Percentiles rank a stretch among this genome's conserved stretches.
Conservation (phyloP, 139 green algal species). For the Ettlia oleoabundans region DNA sequence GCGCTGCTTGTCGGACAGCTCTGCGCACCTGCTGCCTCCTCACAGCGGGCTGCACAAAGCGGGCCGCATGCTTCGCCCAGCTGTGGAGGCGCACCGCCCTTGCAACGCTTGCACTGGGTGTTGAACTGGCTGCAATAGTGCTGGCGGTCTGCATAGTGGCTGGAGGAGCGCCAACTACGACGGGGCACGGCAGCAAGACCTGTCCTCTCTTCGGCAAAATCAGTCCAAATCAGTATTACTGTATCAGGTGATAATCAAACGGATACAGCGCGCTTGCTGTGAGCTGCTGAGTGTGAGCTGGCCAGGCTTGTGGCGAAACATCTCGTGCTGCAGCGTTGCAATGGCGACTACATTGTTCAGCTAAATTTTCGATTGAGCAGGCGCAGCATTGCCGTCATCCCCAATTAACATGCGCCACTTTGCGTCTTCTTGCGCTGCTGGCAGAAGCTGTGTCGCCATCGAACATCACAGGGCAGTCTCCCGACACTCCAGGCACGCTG, state of each 20-base stretch:
- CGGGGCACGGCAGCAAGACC: too few relatives aligned
- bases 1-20: background rate
- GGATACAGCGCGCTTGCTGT: too few relatives aligned
- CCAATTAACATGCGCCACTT: background rate
- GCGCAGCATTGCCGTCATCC: too few relatives aligned
- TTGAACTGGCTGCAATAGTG: slow-evolving; percentile 1
- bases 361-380: too few relatives aligned
- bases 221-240: too few relatives aligned
- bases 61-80: background rate
- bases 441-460: background rate
- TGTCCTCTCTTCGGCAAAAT: too few relatives aligned
- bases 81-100: background rate
- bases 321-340: too few relatives aligned
- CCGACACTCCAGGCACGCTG: background rate
- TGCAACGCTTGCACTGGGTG: background rate
- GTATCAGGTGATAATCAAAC: too few relatives aligned
- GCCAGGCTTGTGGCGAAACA: too few relatives aligned
- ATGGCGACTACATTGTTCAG: too few relatives aligned
- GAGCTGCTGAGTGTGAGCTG: too few relatives aligned
- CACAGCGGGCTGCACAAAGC: background rate
- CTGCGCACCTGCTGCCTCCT: background rate
- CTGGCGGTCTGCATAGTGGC: background rate
- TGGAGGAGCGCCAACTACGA: too few relatives aligned
- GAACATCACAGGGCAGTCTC: background rate
- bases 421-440: background rate